Evolutionary conservation across 2,329 filamentous ascomycete species (phyloP).

Genomic region (Diplodia sapinea): DNA sequence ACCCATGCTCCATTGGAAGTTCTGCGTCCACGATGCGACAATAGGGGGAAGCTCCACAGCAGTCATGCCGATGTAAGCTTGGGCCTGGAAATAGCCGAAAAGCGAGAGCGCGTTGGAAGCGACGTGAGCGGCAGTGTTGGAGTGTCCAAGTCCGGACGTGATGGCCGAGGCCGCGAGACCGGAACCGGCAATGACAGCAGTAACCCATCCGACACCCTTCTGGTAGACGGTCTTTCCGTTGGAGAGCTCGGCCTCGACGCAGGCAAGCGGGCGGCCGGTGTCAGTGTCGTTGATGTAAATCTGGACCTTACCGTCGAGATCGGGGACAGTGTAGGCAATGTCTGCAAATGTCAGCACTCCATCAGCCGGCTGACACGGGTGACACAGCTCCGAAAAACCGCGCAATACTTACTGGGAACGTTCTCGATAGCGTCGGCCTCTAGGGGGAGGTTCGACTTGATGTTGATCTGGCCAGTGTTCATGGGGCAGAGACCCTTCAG

Average conservation of each 20-base stretch:
- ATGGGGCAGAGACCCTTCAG: constrained; percentile 86
- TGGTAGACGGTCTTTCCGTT: constrained; percentile 94
- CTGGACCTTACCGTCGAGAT: constrained; percentile 84
- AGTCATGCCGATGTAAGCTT: constrained; percentile 88
- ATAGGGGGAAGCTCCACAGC: constrained; percentile 83
- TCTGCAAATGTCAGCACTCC: constrained; percentile 45
- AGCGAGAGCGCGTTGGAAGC: constrained; percentile 93
- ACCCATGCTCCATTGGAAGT: constrained; percentile 98
- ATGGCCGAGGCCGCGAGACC: constrained; percentile 85
- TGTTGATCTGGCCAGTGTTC: constrained; percentile 79
- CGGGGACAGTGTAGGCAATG: constrained; percentile 87
- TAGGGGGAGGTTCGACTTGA: constrained; percentile 69
- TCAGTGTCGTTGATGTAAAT: constrained; percentile 78
- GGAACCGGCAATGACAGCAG: constrained; percentile 84
- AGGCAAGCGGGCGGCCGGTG: constrained; percentile 72
- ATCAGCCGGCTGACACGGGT: not conserved
- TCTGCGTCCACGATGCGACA: constrained; percentile 91
- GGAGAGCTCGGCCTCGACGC: constrained; percentile 84
- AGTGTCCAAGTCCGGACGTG: constrained; percentile 87
- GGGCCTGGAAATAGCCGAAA: constrained; percentile 92
- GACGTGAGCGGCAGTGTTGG: constrained; percentile 92
- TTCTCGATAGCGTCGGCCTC: constrained; percentile 65
- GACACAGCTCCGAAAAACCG: not conserved
- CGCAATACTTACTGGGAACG: constrained; percentile 66
- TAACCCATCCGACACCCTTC: constrained; percentile 85